A percentile compares a stretch with the other conserved stretches of the same genome.
phyloP scores from a whole-genome alignment of 1,139 yeast genomes.

The Debaryomyces fabryi region DNA sequence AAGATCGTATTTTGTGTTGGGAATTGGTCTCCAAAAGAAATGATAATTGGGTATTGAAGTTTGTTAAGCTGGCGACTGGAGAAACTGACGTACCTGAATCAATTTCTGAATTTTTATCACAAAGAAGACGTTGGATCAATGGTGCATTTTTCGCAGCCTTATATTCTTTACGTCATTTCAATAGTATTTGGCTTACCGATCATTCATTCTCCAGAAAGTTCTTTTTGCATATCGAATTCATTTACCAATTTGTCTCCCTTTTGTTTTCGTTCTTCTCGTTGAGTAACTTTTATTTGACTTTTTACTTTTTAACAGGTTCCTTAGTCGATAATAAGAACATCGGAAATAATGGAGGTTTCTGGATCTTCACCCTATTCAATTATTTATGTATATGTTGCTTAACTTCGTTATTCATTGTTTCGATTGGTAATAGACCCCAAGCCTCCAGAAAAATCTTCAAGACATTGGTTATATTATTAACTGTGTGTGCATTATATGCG shows the following conservation, averaged over 20 bases:
- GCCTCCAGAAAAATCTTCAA: slow-evolving; percentile 76
- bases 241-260: slow-evolving; percentile 76
- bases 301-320: slow-evolving; percentile 91
- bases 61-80: slow-evolving; percentile 91
- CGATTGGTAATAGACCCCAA: slow-evolving; percentile 96
- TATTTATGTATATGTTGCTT: slow-evolving; percentile 79
- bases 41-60: slow-evolving; percentile 90
- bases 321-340: slow-evolving; percentile 55
- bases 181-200: slow-evolving; percentile 82
- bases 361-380: slow-evolving; percentile 81
- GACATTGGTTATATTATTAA: slow-evolving; percentile 67
- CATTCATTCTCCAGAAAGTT: slow-evolving; percentile 78
- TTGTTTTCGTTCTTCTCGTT: slow-evolving; percentile 87
- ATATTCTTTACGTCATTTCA: slow-evolving; percentile 78
- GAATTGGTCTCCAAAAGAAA: slow-evolving; percentile 87
- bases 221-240: slow-evolving; percentile 78
- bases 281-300: slow-evolving; percentile 87
- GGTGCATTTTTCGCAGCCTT: slow-evolving; percentile 98
- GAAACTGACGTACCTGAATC: slow-evolving; percentile 97
- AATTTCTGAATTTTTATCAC: slow-evolving; percentile 87
- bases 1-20: slow-evolving; percentile 97
- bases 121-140: slow-evolving; percentile 96
- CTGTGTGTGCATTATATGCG: slow-evolving; percentile 81
- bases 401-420: slow-evolving; percentile 82
- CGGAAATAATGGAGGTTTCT: slow-evolving; percentile 72